Evolutionary conservation across 2,329 filamentous ascomycete genomes (phyloP).

Genomic region (Botrytis cinerea): DNA sequence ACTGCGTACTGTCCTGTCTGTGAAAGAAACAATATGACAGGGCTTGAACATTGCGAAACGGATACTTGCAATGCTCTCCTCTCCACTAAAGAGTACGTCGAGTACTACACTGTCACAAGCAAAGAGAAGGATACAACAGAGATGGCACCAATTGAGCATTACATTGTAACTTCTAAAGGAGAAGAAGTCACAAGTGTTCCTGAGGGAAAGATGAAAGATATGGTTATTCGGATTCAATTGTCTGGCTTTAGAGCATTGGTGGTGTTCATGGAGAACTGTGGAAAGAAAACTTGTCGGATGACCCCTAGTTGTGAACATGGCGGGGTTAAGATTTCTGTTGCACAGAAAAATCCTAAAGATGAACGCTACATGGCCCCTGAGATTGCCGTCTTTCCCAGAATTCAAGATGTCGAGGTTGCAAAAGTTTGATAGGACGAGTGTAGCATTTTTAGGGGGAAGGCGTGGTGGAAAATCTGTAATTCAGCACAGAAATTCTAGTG

Average conservation of each 20-base stretch:
- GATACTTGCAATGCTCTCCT: background rate
- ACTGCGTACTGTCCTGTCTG: background rate
- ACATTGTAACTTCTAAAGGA: background rate
- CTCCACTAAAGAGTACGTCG: background rate
- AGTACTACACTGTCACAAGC: background rate
- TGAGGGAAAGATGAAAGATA: background rate
- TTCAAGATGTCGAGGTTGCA: too few species aligned
- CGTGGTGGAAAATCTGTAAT: background rate
- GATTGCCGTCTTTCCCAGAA: background rate
- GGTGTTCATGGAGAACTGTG: background rate
- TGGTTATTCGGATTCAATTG: background rate
- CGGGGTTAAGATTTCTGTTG: background rate
- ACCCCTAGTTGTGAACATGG: background rate
- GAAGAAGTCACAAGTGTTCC: background rate
- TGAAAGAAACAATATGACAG: fast-evolving
- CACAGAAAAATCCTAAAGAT: background rate
- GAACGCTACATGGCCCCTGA: background rate
- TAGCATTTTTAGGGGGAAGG: background rate
- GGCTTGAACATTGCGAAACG: fast-evolving
- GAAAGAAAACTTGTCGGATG: background rate
- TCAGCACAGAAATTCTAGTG: background rate
- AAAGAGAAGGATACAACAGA: background rate
- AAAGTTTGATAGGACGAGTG: background rate
- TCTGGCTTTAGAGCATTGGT: background rate
- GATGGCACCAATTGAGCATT: background rate